Conservation (phyloP, 2,329 filamentous ascomycete species). For the Xylaria sp. region DNA sequence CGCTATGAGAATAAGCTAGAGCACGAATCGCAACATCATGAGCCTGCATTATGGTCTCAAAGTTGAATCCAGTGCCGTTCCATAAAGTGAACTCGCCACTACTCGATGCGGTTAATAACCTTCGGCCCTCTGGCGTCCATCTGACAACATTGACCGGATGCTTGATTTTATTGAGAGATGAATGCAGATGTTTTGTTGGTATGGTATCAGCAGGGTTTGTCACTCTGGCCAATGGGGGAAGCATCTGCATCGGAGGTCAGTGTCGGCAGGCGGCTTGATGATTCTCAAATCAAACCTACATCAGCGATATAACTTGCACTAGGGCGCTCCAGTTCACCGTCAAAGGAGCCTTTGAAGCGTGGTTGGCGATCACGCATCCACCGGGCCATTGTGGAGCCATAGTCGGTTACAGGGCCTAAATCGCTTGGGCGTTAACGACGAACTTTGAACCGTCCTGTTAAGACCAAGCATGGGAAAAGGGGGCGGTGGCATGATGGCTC, state of each 20-base stretch:
- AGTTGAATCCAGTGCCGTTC: constrained; percentile 99
- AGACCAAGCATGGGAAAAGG: background rate
- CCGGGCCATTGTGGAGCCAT: constrained; percentile 87
- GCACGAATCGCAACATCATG: constrained; percentile 89
- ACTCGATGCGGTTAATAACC: constrained; percentile 90
- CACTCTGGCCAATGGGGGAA: constrained; percentile 81
- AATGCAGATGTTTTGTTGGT: constrained; percentile 94
- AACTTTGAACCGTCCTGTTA: background rate
- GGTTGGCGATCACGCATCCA: constrained; percentile 89
- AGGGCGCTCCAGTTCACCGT: constrained; percentile 83
- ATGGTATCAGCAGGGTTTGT: constrained; percentile 85
- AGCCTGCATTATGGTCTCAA: constrained; percentile 98
- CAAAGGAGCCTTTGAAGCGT: constrained; percentile 76
- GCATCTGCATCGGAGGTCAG: constrained; percentile 68
- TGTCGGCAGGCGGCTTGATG: constrained; percentile 1
- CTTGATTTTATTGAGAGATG: constrained; percentile 98
- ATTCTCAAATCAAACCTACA: constrained; percentile 62
- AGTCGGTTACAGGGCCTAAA: constrained; percentile 89
- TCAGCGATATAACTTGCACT: constrained; percentile 91
- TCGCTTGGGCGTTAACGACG: constrained; percentile 31
- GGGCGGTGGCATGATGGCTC: background rate
- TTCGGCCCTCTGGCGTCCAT: constrained; percentile 95
- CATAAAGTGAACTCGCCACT: constrained; percentile 98
- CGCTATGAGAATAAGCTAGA: constrained; percentile 89
- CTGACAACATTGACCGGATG: constrained; percentile 96